phyloP scores from a whole-genome alignment of 164 flowering plant genomes.

The Vitis rupestris region DNA sequence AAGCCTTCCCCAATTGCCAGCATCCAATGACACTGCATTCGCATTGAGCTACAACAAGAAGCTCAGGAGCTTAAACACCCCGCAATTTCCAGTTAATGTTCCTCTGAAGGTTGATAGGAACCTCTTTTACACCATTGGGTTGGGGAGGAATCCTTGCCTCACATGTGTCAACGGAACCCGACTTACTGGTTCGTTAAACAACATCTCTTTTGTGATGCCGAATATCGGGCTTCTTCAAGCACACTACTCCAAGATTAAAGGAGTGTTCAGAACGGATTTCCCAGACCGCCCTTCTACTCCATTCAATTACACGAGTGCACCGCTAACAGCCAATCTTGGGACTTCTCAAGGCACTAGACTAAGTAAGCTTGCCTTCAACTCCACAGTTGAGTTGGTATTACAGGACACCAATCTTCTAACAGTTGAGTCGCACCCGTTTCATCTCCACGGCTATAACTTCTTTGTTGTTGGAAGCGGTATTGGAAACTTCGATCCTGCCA shows the following conservation, averaged over 20 bases:
- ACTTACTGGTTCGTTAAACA: conserved; percentile 27
- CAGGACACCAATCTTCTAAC: conserved; percentile 34
- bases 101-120: conserved; percentile 22
- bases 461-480: conserved; percentile 31
- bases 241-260: conserved; percentile 26
- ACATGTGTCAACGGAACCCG: conserved; percentile 23
- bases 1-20: conserved; percentile 21
- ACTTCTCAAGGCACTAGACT: conserved; percentile 26
- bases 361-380: conserved; percentile 24
- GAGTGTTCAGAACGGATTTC: conserved; percentile 29
- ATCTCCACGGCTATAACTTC: conserved; percentile 35
- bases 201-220: conserved; percentile 35
- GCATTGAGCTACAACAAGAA: conserved; percentile 17
- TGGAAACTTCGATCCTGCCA: conserved; percentile 27
- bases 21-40: conserved; percentile 19
- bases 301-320: conserved; percentile 32
- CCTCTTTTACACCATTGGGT: conserved; percentile 29
- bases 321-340: conserved; percentile 25
- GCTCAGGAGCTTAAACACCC: conserved; percentile 23
- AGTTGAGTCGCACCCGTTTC: conserved; percentile 36
- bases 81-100: conserved; percentile 23
- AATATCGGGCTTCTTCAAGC: conserved; percentile 26
- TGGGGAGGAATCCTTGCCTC: conserved; percentile 20
- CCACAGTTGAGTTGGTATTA: conserved; percentile 29
- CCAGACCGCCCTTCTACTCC: conserved; percentile 24